These are phyloP conservation scores for Hansenula sp. DNA, from an alignment of 1,139 yeast genomes.

Conservation along the genomic window DNA sequence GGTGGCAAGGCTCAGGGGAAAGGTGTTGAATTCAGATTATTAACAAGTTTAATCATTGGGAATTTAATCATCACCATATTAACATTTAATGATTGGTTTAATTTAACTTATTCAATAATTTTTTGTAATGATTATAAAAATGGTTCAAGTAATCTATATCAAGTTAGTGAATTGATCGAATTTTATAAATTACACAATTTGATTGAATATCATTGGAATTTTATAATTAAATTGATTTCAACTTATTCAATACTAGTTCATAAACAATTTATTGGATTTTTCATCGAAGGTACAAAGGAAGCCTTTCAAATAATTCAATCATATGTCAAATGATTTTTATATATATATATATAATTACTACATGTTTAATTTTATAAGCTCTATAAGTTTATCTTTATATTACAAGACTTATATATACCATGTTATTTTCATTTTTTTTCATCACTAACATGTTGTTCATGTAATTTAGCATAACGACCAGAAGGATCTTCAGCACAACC, in stretches of 20 bases:
- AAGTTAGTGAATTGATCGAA: conserved; percentile 19
- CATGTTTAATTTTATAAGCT: no score
- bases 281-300: conserved; percentile 13
- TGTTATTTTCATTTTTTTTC: conserved; percentile 3
- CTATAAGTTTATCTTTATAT: background rate
- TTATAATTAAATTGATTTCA: background rate
- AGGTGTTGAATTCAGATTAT: conserved; percentile 19
- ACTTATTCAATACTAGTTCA: conserved; percentile 12
- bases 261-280: conserved; percentile 12
- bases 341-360: background rate
- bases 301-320: conserved; percentile 7
- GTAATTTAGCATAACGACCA: conserved; percentile 93
- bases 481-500: conserved; percentile 99
- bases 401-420: background rate
- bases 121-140: conserved; percentile 24
- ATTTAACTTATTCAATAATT: conserved; percentile 17
- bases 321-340: background rate
- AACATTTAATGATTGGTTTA: conserved; percentile 21
- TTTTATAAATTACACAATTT: conserved; percentile 12
- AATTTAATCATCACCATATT: conserved; percentile 11
- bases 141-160: conserved; percentile 19
- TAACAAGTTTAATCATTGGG: conserved; percentile 18
- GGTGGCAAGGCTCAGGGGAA: conserved; percentile 2
- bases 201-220: conserved; percentile 1
- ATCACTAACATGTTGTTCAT: conserved; percentile 52